Base-by-base conservation (phyloP, 352 stramenopile genomes). In the Phytophthora vignae region DNA sequence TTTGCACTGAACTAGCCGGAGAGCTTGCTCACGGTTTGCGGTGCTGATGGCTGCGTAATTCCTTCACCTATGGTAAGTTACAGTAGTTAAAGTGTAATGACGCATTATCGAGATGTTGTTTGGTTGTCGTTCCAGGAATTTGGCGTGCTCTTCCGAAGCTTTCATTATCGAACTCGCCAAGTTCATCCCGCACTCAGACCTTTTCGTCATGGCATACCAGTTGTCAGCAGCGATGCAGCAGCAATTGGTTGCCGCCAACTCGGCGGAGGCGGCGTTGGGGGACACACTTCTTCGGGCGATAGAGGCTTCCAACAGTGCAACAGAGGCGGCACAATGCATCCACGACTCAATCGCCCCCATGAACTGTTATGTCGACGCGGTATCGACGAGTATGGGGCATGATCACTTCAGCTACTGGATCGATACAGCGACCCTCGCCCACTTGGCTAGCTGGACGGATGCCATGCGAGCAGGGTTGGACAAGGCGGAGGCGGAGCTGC, bases 391-490 rank as follows among this genome's bases (percentile, higher is more conserved):
- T 10, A 2, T 52, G 46, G 46, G 46, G n/a, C 46, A 52, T 9
- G 46, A 52, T 6, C 46, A 52, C n/a, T 52, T 52, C 46, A 52
- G 14, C n/a, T 52, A 19, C 25, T 52, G 46, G 46, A 52, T 52
- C 8, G 46, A 52, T 52, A 27, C n/a, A 8, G 19, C 46, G 8
- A 52, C 46, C n/a, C 15, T 19, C n/a, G 12, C 19, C 46, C 46
- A 52, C 9, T 29, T 52, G 5, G 27, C 46, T n/a, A 52, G 8
- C 11, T 22, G 8, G 19, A 15, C 46, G 46, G 46, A 52, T 52
- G 46, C 19, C 46, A 27, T 27, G 3, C 46, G 27, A 52, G 46
- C n/a, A 15, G n/a, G n/a, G 19, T 7, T 52, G 2, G 7, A 27
- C 10, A 52, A 29, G 4, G 9, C 46, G n/a, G 46, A 52, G 46